Evolutionary conservation across 1,284 basidiomycete species (phyloP), one percentile per base, ranked within the genome.

Genomic region (Sporisorium scitamineum): DNA sequence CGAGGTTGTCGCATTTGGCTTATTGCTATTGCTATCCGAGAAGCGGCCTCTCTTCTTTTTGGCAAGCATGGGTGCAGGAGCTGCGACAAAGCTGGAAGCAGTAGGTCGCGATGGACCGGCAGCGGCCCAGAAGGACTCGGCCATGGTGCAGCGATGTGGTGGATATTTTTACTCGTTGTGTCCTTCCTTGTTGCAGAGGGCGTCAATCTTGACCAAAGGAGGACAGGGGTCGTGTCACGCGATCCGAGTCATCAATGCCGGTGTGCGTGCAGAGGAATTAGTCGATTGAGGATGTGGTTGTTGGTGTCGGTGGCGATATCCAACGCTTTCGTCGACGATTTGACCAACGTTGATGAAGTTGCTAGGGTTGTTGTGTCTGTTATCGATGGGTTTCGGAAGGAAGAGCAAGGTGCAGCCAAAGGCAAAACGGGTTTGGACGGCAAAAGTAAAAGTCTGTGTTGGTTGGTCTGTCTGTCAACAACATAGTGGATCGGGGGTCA

Each of bases 1-100:
- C 29, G 48, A 56, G 29, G 13, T 34, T 5, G 51, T 18, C 18
- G 63, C 52, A 5, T 41, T 24, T 18, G 14, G 31, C 31, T 41
- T 54, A 27, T 60, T 62, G 22, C 39, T 54, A 27, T 60, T 62
- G 22, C 39, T 50, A 24, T 60, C 67, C 13, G 67, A 70, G 39
- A 67, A 55, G 24, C 72, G 72, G 10, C 60, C 63, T 9, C 72
- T 56, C 45, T 75, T 75, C 59, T 70, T 75, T 29, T 70, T 75
- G 41, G 44, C 44, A 2, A 22, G 26, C 2, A 50, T 11, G 16
- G 62, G 51, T 34, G 48, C 32, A n/a, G 71, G 52, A 5, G 29
- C 41, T 10, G 58, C 39, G 14, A 55, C 65, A 34, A 64, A 68
- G 51, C 60, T 67, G 14, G 61, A 60, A n/a, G 61, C n/a, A 4